phyloP scores from a whole-genome alignment of 352 stramenopile species.

The Globisporangium sylvaticum region DNA sequence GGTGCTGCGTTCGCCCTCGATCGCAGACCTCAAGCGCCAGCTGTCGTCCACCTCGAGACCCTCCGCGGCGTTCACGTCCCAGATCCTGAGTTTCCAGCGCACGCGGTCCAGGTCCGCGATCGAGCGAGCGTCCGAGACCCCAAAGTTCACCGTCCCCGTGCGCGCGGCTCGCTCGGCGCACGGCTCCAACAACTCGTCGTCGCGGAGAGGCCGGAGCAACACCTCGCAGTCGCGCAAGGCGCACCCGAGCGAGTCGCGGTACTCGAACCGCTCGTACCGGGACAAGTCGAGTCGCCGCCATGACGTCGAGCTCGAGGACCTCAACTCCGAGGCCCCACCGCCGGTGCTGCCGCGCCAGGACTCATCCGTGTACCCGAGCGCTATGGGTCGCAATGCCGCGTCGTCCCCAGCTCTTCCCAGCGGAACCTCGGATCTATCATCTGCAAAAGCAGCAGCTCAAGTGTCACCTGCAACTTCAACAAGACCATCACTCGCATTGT shows the following conservation, averaged over 20 bases:
- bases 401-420: neutral
- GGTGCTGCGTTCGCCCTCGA: neutral
- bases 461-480: neutral
- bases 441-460: neutral
- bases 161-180: neutral
- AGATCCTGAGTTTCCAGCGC: conserved; percentile 8
- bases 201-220: conserved; percentile 7
- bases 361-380: conserved; percentile 11
- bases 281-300: conserved; percentile 23
- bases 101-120: conserved; percentile 1
- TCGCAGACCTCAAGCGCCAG: conserved; percentile 3
- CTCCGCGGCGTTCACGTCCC: neutral
- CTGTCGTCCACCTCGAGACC: neutral
- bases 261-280: conserved; percentile 29
- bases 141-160: conserved; percentile 9
- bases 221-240: conserved; percentile 24
- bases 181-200: conserved; percentile 11
- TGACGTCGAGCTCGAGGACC: conserved; percentile 19
- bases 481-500: neutral
- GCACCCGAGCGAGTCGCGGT: conserved; percentile 26
- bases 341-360: conserved; percentile 2
- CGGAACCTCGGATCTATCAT: neutral
- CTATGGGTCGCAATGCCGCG: neutral
- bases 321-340: neutral
- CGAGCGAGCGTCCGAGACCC: neutral